Percentiles rank a stretch among this genome's conserved stretches.
These are phyloP conservation scores for Mariannaea sp. DNA, from an alignment of 2,329 filamentous ascomycete species.

Conservation along the genomic window DNA sequence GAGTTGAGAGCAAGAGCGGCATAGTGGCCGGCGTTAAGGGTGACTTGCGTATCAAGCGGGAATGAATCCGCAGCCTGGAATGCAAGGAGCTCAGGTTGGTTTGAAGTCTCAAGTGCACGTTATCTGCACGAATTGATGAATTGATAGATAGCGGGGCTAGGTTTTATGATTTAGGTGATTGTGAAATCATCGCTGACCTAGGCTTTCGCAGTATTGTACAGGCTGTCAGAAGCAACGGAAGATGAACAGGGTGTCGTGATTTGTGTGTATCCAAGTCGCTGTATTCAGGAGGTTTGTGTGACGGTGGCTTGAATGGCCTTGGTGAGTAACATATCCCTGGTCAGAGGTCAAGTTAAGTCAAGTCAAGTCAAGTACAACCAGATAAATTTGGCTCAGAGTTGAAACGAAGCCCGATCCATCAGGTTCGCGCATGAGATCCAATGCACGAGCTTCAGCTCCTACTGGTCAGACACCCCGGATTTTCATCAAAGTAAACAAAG, in stretches of 20 bases:
- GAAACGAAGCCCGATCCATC: not conserved
- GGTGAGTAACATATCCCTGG: too few species aligned
- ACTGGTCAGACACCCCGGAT: not conserved
- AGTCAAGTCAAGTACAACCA: too few species aligned
- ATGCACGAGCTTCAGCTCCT: not conserved
- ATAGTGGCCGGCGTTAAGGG: constrained; percentile 37
- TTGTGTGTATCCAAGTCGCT: too few species aligned
- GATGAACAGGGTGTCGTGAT: too few species aligned
- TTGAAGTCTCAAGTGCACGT: not conserved
- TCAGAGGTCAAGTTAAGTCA: too few species aligned
- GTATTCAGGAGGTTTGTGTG: too few species aligned
- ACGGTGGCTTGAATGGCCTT: too few species aligned
- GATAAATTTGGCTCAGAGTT: not conserved
- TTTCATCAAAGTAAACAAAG: constrained; percentile 17
- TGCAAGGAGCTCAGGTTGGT: not conserved
- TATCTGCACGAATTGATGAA: too few species aligned
- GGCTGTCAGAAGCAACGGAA: too few species aligned
- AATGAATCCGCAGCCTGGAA: not conserved
- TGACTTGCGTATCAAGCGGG: constrained; percentile 18
- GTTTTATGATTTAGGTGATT: too few species aligned
- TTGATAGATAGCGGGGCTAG: not conserved
- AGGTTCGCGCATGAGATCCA: not conserved
- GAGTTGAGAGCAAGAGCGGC: constrained; percentile 30
- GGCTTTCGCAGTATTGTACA: too few species aligned
- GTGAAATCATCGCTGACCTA: too few species aligned